Percentiles rank a stretch among this genome's conserved stretches.
Conservation (phyloP, 176 grass and related monocot genomes). For the Panicum miliaceum region DNA sequence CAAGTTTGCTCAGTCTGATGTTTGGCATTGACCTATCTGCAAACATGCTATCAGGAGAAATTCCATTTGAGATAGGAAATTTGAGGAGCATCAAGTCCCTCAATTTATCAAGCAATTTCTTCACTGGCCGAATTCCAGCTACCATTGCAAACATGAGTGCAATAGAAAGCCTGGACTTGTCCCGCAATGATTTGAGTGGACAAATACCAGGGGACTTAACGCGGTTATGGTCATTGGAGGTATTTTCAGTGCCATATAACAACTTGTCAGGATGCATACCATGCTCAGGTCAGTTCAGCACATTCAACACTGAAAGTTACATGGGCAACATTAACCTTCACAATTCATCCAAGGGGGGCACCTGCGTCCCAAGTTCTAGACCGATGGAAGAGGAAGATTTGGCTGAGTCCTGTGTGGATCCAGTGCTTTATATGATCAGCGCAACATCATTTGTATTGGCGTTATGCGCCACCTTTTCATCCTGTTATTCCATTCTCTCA, state of each 20-base stretch:
- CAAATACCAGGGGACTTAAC: constrained; percentile 9
- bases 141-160: constrained; percentile 22
- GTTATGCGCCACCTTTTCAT: not conserved
- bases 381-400: no score
- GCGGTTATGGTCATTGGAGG: not conserved
- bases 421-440: not conserved
- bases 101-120: constrained; percentile 35
- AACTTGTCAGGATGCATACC: constrained; percentile 41
- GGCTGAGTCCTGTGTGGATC: no score
- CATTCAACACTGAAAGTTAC: not conserved
- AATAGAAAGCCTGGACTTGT: constrained; percentile 34
- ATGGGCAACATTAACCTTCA: not conserved
- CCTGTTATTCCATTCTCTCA: not conserved
- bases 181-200: constrained; percentile 2
- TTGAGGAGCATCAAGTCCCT: constrained; percentile 14
- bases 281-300: constrained; percentile 18
- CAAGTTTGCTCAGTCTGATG: not conserved
- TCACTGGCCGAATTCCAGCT: constrained; percentile 18
- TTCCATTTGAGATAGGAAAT: constrained; percentile 37
- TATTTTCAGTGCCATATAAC: constrained; percentile 41
- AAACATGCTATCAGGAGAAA: constrained; percentile 31
- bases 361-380: no score
- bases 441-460: not conserved
- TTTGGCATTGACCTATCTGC: constrained; percentile 34
- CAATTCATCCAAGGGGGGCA: not conserved